Evolutionary conservation across 768 basidiomycete species (phyloP).

Genomic region (Scleroderma citrinum): DNA sequence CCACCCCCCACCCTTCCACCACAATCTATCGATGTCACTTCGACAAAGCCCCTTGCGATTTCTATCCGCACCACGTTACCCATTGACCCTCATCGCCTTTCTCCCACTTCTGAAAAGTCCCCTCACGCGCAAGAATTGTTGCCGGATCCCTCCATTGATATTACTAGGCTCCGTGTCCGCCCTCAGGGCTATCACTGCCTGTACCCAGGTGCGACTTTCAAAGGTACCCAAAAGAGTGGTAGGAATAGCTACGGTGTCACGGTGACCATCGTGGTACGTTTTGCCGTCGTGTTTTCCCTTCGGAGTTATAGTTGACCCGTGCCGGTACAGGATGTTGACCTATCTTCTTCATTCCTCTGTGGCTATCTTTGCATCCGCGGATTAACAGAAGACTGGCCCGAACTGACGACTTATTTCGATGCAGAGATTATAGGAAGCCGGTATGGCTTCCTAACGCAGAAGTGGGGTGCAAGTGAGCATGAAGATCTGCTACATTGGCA

Average conservation of each 20-base stretch:
- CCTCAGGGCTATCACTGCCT: slow-evolving; percentile 71
- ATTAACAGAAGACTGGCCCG: slow-evolving; percentile 90
- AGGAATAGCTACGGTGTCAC: slow-evolving; percentile 92
- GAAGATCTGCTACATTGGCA: slow-evolving; percentile 95
- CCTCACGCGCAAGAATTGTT: slow-evolving; percentile 9
- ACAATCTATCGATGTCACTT: not conserved
- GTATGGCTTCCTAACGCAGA: slow-evolving; percentile 85
- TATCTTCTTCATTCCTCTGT: slow-evolving; percentile 76
- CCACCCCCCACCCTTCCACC: not conserved
- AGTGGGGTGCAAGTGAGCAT: slow-evolving; percentile 86
- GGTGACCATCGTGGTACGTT: slow-evolving; percentile 84
- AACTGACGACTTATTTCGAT: slow-evolving; percentile 94
- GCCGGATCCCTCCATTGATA: slow-evolving; percentile 60
- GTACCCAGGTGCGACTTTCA: slow-evolving; percentile 84
- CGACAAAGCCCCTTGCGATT: slow-evolving; percentile 7
- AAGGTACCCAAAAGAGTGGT: slow-evolving; percentile 91
- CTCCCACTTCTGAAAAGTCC: not conserved
- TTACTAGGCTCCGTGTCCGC: slow-evolving; percentile 70
- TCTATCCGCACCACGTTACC: slow-evolving; percentile 11
- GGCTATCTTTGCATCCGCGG: slow-evolving; percentile 93
- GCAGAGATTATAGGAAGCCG: slow-evolving; percentile 91
- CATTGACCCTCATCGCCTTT: not conserved
- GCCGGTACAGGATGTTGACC: slow-evolving; percentile 74
- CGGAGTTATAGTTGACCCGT: slow-evolving; percentile 4
- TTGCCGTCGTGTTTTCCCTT: slow-evolving; percentile 1